Conservation (phyloP, 2,329 filamentous ascomycete genomes). For the Elsinoe arachidis region DNA sequence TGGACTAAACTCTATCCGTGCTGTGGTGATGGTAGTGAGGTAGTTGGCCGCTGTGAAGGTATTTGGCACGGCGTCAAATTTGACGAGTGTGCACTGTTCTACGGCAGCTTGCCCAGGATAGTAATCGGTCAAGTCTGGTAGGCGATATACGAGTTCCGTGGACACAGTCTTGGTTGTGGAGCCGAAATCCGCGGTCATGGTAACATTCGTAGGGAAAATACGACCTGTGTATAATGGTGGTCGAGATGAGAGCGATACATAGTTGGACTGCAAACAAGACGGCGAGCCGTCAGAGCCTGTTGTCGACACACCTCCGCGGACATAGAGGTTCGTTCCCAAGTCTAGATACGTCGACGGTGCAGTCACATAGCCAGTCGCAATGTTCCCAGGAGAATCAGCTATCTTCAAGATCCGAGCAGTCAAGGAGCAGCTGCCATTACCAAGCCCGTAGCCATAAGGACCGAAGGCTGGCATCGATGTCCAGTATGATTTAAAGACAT, state of each 20-base stretch:
- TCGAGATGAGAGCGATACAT: neutral
- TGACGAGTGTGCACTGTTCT: conserved; percentile 2
- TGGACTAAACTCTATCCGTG: neutral
- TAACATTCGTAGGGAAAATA: neutral
- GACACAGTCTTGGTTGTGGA: neutral
- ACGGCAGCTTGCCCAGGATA: neutral
- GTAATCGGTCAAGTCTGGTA: conserved; percentile 7
- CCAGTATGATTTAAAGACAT: conserved; percentile 6
- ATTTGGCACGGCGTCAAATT: conserved; percentile 3
- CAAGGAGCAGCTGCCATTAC: neutral
- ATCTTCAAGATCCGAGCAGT: conserved; percentile 3
- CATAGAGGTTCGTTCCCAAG: neutral
- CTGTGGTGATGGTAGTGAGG: neutral
- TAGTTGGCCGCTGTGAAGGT: conserved; percentile 1
- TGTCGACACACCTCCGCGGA: neutral
- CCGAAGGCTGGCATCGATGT: neutral
- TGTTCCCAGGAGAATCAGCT: neutral
- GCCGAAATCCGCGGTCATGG: neutral
- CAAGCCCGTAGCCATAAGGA: conserved; percentile 4
- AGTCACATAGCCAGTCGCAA: neutral
- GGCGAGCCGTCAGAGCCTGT: neutral
- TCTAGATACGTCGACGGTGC: neutral
- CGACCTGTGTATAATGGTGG: neutral
- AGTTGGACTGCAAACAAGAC: neutral
- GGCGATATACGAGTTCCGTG: neutral